Base-by-base conservation (phyloP, 176 grass and related monocot genomes). In the Bothriochloa decipiens region DNA sequence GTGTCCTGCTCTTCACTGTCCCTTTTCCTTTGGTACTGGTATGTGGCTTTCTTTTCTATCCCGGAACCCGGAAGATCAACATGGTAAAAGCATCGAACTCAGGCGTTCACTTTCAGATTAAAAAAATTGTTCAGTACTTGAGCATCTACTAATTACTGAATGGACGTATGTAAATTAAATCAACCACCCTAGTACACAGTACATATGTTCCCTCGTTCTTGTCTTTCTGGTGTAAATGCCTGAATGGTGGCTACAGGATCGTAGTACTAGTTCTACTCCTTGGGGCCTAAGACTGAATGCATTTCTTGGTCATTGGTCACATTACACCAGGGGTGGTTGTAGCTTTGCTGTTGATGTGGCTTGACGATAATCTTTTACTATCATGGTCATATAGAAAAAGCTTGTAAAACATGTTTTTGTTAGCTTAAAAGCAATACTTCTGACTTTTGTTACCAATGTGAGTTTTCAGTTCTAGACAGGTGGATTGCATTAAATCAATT, bases 321-420 rank as follows among this genome's bases (percentile, higher is more conserved):
- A 64, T 70, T 86, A 42, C 72, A 72, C 28, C 40, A 12, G 14
- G 22, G 81, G 50, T 85, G 11, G 89, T 80, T 87, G 89, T 42
- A 42, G 81, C 63, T 87, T 62, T 80, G 68, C 63, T 83, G 70
- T 90, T 84, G 84, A 50, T 33, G 70, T 87, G 84, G 49, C 81
- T 87, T 87, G 4, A 87, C 80, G 80, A 41, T 28, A 64, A 4
- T 70, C 79, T 14, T 66, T 41, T 63, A 65, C 49, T 46, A 62
- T 35, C 45, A 81, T 71, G 78, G 18, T 25, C 65, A 16, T 73
- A 70, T 74, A 77, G 29, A 47, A 86, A 57, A 63, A 1, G 14
- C 43, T 58, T 79, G 20, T 25, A 40, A 55, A 73, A 23, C 37
- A n/a, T 68, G 76, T 41, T 75, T 77, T 57, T 18, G 20, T 73